Base-by-base conservation (phyloP, 169 alveolate genomes). In the Plasmodium vinckei region DNA sequence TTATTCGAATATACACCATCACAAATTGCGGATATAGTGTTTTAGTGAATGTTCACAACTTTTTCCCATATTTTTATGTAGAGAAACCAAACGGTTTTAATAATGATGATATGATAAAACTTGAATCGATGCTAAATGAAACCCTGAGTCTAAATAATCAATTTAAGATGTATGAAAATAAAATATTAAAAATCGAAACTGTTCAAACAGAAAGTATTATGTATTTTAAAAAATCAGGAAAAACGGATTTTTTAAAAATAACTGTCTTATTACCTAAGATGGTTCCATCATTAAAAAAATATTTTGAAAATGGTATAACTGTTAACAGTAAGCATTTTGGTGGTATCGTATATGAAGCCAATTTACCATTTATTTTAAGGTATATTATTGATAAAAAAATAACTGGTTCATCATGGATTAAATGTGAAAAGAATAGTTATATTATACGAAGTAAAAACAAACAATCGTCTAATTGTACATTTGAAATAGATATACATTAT, bases 361-460 rank as follows among this genome's bases (percentile, higher is more conserved):
- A 98, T 75, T 94, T 98, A 51, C 99, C 99, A 27, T 99, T 96
- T 88, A 98, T 98, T 25, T 93, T 99, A 27, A 93, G 99, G 65
- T 99, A 94, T 90, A 95, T 99, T 97, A 97, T 99, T 44, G 99
- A 99, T 89, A 87, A 94, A 19, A 96, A 95, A 75, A 94, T 98
- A 13, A 97, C 98, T 13, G 99, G 99, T 42, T 98, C 99, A 95
- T 95, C 98, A 61, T 99, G 99, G 99, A 91, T 98, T 72, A 42
- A 73, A 88, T 64, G 68, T 47, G 39, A 93, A 88, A 64, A 93
- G 71, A 56, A 91, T 93, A 82, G 39, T 15, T 89, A 67, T 25
- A 23, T 57, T 33, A 33, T 91, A 23, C n/a, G 92, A 42, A 47
- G 44, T n/a, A 91, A 59, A 63, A 33, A 47, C 5, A 56, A 56